Base-by-base conservation (phyloP, 164 flowering plant genomes). In the Berberis thunbergii region DNA sequence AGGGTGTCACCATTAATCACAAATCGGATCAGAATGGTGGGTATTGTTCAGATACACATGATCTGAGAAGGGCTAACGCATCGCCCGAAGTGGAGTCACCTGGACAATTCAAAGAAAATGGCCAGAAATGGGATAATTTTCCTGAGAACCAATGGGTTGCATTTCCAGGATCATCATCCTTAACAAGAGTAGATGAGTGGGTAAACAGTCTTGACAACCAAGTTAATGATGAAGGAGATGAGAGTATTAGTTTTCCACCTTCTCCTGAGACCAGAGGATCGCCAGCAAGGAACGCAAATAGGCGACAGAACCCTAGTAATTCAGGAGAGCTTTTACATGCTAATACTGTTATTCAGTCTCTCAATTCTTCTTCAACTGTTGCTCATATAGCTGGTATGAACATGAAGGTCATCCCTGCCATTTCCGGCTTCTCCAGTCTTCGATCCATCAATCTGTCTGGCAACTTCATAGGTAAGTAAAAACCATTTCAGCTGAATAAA, bases 91-190 rank as follows among this genome's bases (percentile, higher is more conserved):
- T 60, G 50, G 78, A 77, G 64, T 79, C 88, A 41, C 83, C 87
- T 4, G 72, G 62, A 61, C 80, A 87, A 70, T 75, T 67, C 45
- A 10, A 1, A 9, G 43, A 57, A 42, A 76, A 73, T 53, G 72
- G 69, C 55, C 70, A 68, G 54, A 75, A 64, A 9, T 75, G 79
- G 82, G 72, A 69, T 45, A 71, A 68, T 7, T 68, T 77, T 50
- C 89, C 85, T 7, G 86, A 80, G 65, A 88, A 88, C 63, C 98
- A 89, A 59, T 89, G 97, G 98, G 77, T 93, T 64, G 98, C 97
- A 61, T 87, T 89, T 74, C 62, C 89, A 46, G 87, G 80, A 64
- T 78, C 97, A 12, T 81, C 97, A 4, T 59, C 84, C 41, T 71
- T 82, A 41, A 61, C 71, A 13, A 83, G 96, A 69, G 84, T 89